Percentiles rank a stretch among this genome's conserved stretches.
Conservation (phyloP, 441 rosid species). For the Pelargonium cotyledonis region DNA sequence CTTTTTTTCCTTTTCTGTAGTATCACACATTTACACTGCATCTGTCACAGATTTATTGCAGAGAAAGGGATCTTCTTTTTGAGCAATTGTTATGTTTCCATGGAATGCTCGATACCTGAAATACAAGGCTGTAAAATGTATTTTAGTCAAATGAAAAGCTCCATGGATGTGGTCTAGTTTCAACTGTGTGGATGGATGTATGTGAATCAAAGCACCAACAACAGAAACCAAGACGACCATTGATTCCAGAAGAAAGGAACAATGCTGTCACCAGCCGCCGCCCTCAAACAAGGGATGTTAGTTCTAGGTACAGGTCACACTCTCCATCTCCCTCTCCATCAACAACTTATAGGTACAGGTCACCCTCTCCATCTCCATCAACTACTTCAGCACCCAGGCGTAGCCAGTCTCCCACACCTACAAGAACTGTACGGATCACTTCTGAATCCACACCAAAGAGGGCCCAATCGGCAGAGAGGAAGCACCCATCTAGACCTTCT, state of each 20-base stretch:
- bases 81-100: conserved; percentile 36
- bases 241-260: conserved; percentile 65
- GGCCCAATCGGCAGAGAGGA: conserved; percentile 81
- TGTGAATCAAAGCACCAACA: conserved; percentile 36
- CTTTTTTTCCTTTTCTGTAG: conserved; percentile 34
- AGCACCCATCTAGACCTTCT: conserved; percentile 76
- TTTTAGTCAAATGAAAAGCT: conserved; percentile 23
- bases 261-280: conserved; percentile 44
- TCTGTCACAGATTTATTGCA: conserved; percentile 51
- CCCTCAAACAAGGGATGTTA: conserved; percentile 54
- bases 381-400: conserved; percentile 39
- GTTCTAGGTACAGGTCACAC: conserved; percentile 83
- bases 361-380: conserved; percentile 50
- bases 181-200: conserved; percentile 71
- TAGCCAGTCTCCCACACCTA: conserved; percentile 60
- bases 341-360: too few relatives aligned
- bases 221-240: conserved; percentile 51
- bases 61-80: conserved; percentile 47
- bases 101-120: conserved; percentile 29
- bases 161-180: conserved; percentile 51
- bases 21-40: conserved; percentile 40
- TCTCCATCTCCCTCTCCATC: too few relatives aligned
- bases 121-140: conserved; percentile 28
- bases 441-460: conserved; percentile 56
- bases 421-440: conserved; percentile 40